These are phyloP conservation scores for Claviceps sp. DNA, from an alignment of 2,329 filamentous ascomycete genomes.

Conservation along the genomic window DNA sequence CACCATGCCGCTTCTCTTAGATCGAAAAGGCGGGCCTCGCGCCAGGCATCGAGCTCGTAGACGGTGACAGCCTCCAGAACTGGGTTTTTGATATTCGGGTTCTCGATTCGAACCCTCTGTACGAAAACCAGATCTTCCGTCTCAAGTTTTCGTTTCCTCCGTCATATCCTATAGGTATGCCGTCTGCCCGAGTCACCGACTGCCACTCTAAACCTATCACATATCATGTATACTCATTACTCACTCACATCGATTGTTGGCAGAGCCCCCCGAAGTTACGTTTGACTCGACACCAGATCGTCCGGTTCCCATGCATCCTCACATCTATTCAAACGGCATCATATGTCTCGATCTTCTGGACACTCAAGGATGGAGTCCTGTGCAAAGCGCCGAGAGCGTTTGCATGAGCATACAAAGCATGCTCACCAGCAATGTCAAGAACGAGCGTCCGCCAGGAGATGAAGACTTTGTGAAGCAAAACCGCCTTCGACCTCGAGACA, in stretches of 20 bases:
- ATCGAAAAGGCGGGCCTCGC: conserved; percentile 42
- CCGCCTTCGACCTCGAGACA: conserved; percentile 67
- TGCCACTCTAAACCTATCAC: not conserved
- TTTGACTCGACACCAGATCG: conserved; percentile 56
- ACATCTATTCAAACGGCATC: conserved; percentile 97
- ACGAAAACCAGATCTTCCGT: conserved; percentile 65
- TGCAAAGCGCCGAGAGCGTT: conserved; percentile 92
- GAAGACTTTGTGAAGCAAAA: conserved; percentile 79
- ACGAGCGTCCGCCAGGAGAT: conserved; percentile 82
- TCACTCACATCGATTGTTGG: not conserved
- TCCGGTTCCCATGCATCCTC: conserved; percentile 83
- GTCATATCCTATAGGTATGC: conserved; percentile 77
- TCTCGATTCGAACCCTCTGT: conserved; percentile 81
- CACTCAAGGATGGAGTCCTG: conserved; percentile 81
- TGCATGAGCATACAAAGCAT: conserved; percentile 98
- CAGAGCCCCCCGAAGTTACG: conserved; percentile 89
- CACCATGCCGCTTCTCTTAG: conserved; percentile 20
- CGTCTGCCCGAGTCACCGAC: not conserved
- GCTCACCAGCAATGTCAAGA: conserved; percentile 87
- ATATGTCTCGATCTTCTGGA: conserved; percentile 93
- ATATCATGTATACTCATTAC: not conserved
- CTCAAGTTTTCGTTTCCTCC: conserved; percentile 76
- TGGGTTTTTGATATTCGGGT: conserved; percentile 91
- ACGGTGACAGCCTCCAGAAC: conserved; percentile 58
- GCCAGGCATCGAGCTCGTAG: conserved; percentile 65